phyloP scores from a whole-genome alignment of 768 basidiomycete species.

The Trametes elegans region DNA sequence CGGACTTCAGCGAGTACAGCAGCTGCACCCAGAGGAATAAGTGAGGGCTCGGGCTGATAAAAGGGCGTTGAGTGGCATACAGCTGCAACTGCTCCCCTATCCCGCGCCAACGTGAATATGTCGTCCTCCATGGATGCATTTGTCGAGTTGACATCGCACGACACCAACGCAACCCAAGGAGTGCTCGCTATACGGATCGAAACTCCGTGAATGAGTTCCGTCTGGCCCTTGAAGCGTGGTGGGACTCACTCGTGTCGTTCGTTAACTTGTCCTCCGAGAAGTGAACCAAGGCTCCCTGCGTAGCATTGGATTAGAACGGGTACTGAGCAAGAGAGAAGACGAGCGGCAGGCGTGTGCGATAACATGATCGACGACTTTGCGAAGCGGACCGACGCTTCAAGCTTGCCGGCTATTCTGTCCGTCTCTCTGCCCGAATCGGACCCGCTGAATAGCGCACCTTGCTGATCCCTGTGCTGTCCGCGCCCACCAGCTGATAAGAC shows the following conservation, averaged over 20 bases:
- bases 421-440: neutral
- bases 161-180: slow-evolving; percentile 89
- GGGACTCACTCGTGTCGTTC: slow-evolving; percentile 44
- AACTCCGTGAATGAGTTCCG: neutral
- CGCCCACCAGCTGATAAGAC: slow-evolving; percentile 57
- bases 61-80: slow-evolving; percentile 40
- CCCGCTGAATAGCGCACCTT: slow-evolving; percentile 41
- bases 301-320: neutral
- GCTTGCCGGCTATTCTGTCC: too few relatives aligned
- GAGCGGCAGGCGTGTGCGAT: too few relatives aligned
- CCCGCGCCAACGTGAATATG: slow-evolving; percentile 78
- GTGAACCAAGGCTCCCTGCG: slow-evolving; percentile 85
- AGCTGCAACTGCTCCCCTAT: slow-evolving; percentile 78
- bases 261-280: slow-evolving; percentile 65
- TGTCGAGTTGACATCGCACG: slow-evolving; percentile 79
- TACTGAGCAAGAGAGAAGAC: too few relatives aligned
- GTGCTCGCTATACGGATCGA: slow-evolving; percentile 46
- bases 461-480: slow-evolving; percentile 47
- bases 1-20: slow-evolving; percentile 71
- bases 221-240: neutral
- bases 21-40: slow-evolving; percentile 43
- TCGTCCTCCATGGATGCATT: slow-evolving; percentile 58
- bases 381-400: too few relatives aligned
- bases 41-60: neutral
- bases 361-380: too few relatives aligned